A percentile compares a stretch with the other conserved stretches of the same genome.
Evolutionary conservation across 345 rosid genomes (phyloP).

Genomic region (Arabis alpina): DNA sequence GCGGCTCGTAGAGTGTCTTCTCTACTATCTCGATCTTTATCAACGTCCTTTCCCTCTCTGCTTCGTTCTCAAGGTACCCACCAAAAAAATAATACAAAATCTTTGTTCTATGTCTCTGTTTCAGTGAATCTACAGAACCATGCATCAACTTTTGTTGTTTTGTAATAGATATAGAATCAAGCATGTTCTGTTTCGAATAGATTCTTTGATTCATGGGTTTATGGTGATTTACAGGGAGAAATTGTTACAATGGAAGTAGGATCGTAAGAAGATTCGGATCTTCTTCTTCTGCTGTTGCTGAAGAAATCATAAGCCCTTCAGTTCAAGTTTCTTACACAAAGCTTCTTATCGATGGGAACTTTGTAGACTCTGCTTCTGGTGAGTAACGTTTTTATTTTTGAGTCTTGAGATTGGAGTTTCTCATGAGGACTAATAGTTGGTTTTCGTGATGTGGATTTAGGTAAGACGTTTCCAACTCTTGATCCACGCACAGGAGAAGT

Average conservation of each 20-base stretch:
- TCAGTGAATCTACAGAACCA: not conserved
- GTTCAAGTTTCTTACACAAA: constrained; percentile 69
- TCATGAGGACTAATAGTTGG: constrained; percentile 3
- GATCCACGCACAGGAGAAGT: constrained; percentile 95
- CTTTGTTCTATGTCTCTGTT: constrained; percentile 1
- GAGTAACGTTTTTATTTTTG: constrained; percentile 35
- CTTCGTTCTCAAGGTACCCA: constrained; percentile 51
- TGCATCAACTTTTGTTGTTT: not conserved
- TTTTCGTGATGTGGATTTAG: constrained; percentile 34
- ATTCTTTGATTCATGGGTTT: constrained; percentile 18
- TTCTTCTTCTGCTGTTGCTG: constrained; percentile 67
- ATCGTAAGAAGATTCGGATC: constrained; percentile 58
- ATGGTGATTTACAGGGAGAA: constrained; percentile 47
- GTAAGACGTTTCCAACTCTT: constrained; percentile 78
- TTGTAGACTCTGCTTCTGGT: constrained; percentile 93
- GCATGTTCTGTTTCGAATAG: not conserved
- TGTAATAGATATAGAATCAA: not conserved
- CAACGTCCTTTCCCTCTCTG: constrained; percentile 51
- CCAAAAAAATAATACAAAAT: not conserved
- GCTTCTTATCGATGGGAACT: constrained; percentile 80
- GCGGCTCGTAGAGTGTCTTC: constrained; percentile 66
- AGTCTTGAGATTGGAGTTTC: not conserved
- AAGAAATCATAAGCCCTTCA: constrained; percentile 67
- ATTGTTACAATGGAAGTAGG: constrained; percentile 39
- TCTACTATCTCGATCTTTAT: constrained; percentile 55